Evolutionary conservation across 1,284 basidiomycete genomes (phyloP).

Genomic region (Hemileia vastatrix): DNA sequence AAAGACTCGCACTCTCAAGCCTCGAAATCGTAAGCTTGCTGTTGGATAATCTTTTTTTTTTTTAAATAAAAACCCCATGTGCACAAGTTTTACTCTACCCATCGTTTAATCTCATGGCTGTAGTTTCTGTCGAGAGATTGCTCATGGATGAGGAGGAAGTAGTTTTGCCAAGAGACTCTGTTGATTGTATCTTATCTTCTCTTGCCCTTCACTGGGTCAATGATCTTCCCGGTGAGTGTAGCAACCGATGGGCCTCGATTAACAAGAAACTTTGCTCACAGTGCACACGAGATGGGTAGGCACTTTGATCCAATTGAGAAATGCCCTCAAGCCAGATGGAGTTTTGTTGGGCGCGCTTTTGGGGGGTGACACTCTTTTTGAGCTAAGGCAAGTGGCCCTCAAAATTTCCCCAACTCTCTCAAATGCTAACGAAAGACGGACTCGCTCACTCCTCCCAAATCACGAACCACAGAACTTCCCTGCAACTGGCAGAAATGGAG

Average conservation of each 20-base stretch:
- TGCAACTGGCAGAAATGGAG: slow-evolving; percentile 90
- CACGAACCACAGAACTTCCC: slow-evolving; percentile 53
- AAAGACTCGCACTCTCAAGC: slow-evolving; percentile 31
- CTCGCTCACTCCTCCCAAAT: neutral
- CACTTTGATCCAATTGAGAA: slow-evolving; percentile 76
- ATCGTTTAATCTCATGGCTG: neutral
- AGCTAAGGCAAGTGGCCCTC: slow-evolving; percentile 57
- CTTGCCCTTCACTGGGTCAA: slow-evolving; percentile 95
- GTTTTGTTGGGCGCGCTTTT: slow-evolving; percentile 89
- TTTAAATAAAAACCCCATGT: neutral
- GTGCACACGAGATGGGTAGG: slow-evolving; percentile 49
- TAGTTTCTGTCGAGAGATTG: slow-evolving; percentile 63
- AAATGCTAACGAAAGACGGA: no score
- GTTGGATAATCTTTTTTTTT: neutral
- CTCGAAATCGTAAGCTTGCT: slow-evolving; percentile 15
- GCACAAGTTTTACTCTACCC: neutral
- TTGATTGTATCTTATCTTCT: slow-evolving; percentile 86
- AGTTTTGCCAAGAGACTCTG: slow-evolving; percentile 54
- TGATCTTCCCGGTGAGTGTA: slow-evolving; percentile 72
- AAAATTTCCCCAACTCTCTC: neutral
- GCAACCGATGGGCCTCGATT: neutral
- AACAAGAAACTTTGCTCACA: neutral
- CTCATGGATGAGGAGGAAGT: slow-evolving; percentile 69
- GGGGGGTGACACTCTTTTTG: slow-evolving; percentile 93
- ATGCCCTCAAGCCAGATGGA: slow-evolving; percentile 80